Base-by-base conservation (phyloP, 306 rosid genomes). In the Castanopsis chinensis region DNA sequence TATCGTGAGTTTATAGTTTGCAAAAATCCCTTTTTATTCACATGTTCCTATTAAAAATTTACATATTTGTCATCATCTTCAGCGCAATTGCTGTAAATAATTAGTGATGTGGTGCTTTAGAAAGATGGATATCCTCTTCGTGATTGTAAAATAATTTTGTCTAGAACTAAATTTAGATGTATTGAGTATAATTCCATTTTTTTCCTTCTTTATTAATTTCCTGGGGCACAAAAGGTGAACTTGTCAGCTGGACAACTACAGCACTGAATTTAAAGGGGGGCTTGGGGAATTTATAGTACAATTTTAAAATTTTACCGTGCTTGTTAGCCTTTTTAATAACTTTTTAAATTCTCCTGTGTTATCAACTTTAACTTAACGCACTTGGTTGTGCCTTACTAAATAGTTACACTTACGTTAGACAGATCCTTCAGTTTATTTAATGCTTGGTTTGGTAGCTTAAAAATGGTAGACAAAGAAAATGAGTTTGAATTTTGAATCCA, bases 1-100 rank as follows among this genome's bases (percentile, higher is more conserved):
- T 95, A 55, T 82, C 89, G 97, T 91, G 87, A 95, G 98, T 90
- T 80, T 83, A 85, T 73, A 51, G 33, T 19, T 61, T 59, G 58
- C 58, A 77, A 74, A 78, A 54, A 45, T 64, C 52, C 52, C 19
- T 61, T 83, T 83, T 79, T 70, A 27, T 76, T 83, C 78, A 64
- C 78, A 68, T 49, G 78, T 82, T 27, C 77, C 3, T 43, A 43
- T 71, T 23, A 52, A 54, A n/a, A 60, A 64, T 77, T 76, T 82
- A 67, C 61, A 13, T 76, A 53, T 35, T 59, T 59, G 6, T 23
- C 65, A 59, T 59, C 17, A 59, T 59, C 30, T 59, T 59, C 65
- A 9, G 30, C 2, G 1, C 6, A 23, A 2, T 59, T 59, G 28
- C 12, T 1, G 32, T 59, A 59, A 59, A 23, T 59, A 59, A 59